Evolutionary conservation across 768 basidiomycete genomes (phyloP).

Genomic region (Tricholoma furcatifolium): DNA sequence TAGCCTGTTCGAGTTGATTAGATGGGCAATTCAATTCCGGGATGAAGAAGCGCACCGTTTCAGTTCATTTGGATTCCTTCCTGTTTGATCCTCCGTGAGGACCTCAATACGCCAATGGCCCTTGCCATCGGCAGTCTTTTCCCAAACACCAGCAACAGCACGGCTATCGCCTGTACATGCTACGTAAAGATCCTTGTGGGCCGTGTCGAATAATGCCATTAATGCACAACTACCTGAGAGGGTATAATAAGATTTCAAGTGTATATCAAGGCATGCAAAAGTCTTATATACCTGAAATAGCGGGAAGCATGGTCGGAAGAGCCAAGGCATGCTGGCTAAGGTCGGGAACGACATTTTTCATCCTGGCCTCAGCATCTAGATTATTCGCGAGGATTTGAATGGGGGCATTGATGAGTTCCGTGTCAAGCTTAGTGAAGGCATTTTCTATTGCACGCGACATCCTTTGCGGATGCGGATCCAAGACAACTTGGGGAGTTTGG

Average conservation of each 20-base stretch:
- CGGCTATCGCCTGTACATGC: constrained; percentile 93
- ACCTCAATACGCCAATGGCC: constrained; percentile 91
- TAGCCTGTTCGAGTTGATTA: constrained; percentile 45
- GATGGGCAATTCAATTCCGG: not conserved
- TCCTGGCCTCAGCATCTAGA: constrained; percentile 49
- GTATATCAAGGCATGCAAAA: not conserved
- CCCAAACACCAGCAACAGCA: constrained; percentile 94
- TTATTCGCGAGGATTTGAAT: constrained; percentile 65
- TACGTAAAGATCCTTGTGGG: constrained; percentile 79
- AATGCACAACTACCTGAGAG: constrained; percentile 84
- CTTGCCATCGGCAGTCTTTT: constrained; percentile 57
- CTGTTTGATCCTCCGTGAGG: constrained; percentile 96
- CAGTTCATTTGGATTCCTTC: constrained; percentile 82
- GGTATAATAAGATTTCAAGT: constrained; percentile 10
- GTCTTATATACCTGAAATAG: constrained; percentile 60
- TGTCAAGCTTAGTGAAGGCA: constrained; percentile 83
- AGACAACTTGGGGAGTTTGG: constrained; percentile 19
- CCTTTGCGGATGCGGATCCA: constrained; percentile 43
- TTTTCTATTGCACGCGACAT: constrained; percentile 68
- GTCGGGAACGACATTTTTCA: constrained; percentile 57
- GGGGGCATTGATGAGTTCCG: constrained; percentile 79
- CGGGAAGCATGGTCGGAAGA: constrained; percentile 73
- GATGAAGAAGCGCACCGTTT: constrained; percentile 53
- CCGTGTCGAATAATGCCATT: constrained; percentile 84
- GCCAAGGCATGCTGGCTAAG: constrained; percentile 71